phyloP scores from a whole-genome alignment of 1,284 basidiomycete genomes.

The Sanguinoderma infundibulare region DNA sequence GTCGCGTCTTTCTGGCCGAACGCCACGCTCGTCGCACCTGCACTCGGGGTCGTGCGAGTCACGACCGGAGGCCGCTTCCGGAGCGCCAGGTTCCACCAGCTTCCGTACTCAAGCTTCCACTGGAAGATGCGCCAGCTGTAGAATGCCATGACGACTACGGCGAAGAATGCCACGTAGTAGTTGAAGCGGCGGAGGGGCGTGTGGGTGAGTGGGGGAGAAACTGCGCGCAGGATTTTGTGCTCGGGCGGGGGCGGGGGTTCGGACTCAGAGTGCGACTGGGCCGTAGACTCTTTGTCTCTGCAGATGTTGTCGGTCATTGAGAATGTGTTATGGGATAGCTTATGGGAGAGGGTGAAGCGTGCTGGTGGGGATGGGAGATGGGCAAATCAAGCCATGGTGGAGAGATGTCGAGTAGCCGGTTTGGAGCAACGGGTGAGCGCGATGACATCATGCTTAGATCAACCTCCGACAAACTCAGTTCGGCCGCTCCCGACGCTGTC shows the following conservation, averaged over 20 bases:
- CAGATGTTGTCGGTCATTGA: conserved; percentile 29
- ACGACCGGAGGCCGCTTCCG: conserved; percentile 40
- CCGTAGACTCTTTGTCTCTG: conserved; percentile 13
- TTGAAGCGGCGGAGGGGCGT: conserved; percentile 45
- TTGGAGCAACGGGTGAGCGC: too few relatives aligned
- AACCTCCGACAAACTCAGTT: too few relatives aligned
- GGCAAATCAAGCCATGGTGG: neutral
- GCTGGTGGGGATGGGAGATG: neutral
- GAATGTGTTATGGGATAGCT: neutral
- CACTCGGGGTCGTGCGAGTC: conserved; percentile 5
- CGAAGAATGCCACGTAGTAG: conserved; percentile 51
- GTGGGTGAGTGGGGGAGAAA: conserved; percentile 39
- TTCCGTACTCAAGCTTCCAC: conserved; percentile 57
- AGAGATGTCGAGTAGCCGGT: too few relatives aligned
- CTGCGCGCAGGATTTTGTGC: conserved; percentile 33
- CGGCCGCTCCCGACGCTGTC: too few relatives aligned
- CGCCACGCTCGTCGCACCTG: neutral
- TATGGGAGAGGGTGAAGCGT: neutral
- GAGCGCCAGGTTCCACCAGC: conserved; percentile 62
- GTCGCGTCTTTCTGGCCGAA: neutral
- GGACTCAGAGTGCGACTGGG: conserved; percentile 20
- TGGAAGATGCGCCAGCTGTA: conserved; percentile 54
- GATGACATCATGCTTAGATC: too few relatives aligned
- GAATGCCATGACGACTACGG: conserved; percentile 48
- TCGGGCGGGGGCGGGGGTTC: conserved; percentile 40